Percentiles rank a stretch among this genome's conserved stretches.
phyloP scores from a whole-genome alignment of 2,329 filamentous ascomycete species.

The Apiospora aurea region DNA sequence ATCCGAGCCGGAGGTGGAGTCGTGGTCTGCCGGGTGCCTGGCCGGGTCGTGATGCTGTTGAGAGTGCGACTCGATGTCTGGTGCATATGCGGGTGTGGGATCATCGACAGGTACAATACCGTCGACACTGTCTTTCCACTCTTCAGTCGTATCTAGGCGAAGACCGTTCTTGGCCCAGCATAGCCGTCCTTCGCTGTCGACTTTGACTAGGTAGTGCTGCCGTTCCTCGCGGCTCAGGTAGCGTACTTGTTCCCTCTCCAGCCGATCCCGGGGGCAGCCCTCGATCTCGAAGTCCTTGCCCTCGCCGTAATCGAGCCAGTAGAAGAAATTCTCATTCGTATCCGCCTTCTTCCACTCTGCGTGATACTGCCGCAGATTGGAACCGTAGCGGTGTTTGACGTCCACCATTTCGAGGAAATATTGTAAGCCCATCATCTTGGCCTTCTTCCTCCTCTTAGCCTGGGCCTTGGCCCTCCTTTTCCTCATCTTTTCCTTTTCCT shows the following conservation, averaged over 20 bases:
- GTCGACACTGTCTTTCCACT: conserved; percentile 80
- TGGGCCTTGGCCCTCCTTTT: conserved; percentile 57
- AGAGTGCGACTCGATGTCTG: conserved; percentile 41
- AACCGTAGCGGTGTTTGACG: conserved; percentile 85
- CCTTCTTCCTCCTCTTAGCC: conserved; percentile 66
- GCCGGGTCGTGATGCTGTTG: conserved; percentile 40
- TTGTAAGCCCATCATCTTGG: conserved; percentile 83
- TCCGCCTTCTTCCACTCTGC: conserved; percentile 80
- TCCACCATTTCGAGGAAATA: conserved; percentile 90
- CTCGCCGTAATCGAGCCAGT: conserved; percentile 87
- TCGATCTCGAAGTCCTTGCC: conserved; percentile 74
- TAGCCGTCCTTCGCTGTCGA: conserved; percentile 78
- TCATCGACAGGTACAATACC: conserved; percentile 73
- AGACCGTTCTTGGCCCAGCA: conserved; percentile 86
- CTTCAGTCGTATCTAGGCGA: conserved; percentile 76
- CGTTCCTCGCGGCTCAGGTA: conserved; percentile 86
- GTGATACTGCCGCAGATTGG: conserved; percentile 83
- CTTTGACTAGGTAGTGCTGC: conserved; percentile 78
- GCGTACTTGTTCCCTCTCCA: conserved; percentile 81
- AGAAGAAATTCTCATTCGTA: conserved; percentile 90
- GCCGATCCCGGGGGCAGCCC: conserved; percentile 73
- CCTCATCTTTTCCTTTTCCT: conserved; percentile 48
- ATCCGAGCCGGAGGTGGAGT: conserved; percentile 64
- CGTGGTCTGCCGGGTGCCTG: conserved; percentile 38
- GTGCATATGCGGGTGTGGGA: conserved; percentile 60